Percentiles rank a stretch among this genome's conserved stretches.
Conservation (phyloP, 202 grass and related monocot genomes). For the Digitaria exilis region DNA sequence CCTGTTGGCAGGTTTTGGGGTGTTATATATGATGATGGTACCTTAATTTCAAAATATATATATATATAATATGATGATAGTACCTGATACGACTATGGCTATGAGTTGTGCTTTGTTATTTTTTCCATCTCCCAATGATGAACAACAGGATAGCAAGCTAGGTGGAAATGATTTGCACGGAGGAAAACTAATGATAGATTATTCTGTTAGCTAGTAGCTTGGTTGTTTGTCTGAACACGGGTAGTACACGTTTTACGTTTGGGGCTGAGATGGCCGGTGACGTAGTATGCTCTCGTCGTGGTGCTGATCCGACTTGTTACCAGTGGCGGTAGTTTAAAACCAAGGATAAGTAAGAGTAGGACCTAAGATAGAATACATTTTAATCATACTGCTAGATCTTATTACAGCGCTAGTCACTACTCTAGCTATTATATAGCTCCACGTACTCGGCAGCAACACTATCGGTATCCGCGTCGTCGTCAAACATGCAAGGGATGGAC, state of each 20-base stretch:
- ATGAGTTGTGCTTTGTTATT: background rate
- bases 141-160: no score
- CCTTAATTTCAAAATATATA: no score
- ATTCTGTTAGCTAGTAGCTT: no score
- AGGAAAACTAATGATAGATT: background rate
- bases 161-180: background rate
- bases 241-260: background rate
- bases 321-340: background rate
- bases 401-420: no score
- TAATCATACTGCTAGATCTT: background rate
- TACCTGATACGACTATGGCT: no score
- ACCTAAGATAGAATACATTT: background rate
- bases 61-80: background rate
- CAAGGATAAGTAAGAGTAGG: background rate
- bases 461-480: background rate
- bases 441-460: background rate
- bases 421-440: no score
- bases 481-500: background rate
- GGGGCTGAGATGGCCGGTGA: background rate
- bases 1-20: background rate
- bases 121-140: background rate
- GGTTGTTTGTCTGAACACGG: no score
- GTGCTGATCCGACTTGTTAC: background rate
- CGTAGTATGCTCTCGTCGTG: background rate
- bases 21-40: no score